Evolutionary conservation across 208 protist species (phyloP), one percentile per base, ranked within the genome.

Genomic region (Herpetomonas samuelpessoai): DNA sequence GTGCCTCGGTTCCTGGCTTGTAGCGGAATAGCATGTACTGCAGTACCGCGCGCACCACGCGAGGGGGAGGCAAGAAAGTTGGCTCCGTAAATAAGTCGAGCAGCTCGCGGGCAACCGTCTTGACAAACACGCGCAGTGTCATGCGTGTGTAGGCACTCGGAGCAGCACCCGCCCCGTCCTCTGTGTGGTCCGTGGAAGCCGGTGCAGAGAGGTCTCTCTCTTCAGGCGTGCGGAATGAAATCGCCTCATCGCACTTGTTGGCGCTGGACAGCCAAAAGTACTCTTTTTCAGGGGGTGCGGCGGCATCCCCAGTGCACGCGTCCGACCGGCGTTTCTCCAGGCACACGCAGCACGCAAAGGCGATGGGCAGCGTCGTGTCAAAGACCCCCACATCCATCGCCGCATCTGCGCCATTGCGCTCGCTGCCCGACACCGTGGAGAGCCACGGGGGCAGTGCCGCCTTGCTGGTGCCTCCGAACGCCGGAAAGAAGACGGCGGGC

Each of bases 121-220:
- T 84, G 9, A 89, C 64, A 62, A 89, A 84, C 25, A 84, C 57
- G 12, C 72, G 81, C 54, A 92, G 48, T 16, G n/a, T 29, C 45
- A 79, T 41, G 1, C 64, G 57, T 14, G 24, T 55, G 7, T 10
- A 22, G 4, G 38, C 26, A 18, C 19, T 53, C 51, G 7, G 61
- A 16, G 39, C 46, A 54, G 63, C 16, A 39, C 68, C 27, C 74
- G 48, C n/a, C 62, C 62, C 18, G 48, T 41, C 19, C 49, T 58
- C 27, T 66, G 26, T 31, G n/a, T 58, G 16, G 57, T 67, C 12
- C 28, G 27, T 21, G 22, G 55, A 21, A 6, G 35, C 35, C 35
- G 35, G 35, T 14, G 35, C 35, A 18, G 35, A 6, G 35, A 41
- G 35, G n/a, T n/a, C n/a, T n/a, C n/a, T n/a, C n/a, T n/a, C n/a